Percentiles rank a stretch among this genome's conserved stretches.
phyloP scores from a whole-genome alignment of 2,329 filamentous ascomycete genomes.

The Claviceps pazoutovae region DNA sequence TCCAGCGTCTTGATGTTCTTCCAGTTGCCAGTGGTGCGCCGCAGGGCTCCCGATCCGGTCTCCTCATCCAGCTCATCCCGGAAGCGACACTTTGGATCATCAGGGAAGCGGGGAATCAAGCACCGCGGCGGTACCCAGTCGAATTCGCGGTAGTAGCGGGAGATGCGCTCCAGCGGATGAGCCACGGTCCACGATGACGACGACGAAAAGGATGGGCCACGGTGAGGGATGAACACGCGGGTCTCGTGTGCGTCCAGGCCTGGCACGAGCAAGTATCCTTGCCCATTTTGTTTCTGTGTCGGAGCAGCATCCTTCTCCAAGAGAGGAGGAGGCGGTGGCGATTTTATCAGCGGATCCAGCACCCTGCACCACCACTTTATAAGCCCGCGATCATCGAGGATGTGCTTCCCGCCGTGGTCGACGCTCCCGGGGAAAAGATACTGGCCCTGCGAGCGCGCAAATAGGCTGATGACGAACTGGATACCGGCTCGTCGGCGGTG shows the following conservation, averaged over 20 bases:
- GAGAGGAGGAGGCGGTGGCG: slow-evolving; percentile 32
- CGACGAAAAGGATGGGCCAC: slow-evolving; percentile 29
- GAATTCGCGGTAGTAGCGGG: slow-evolving; percentile 45
- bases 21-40: slow-evolving; percentile 55
- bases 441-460: slow-evolving; percentile 81
- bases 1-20: slow-evolving; percentile 69
- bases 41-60: slow-evolving; percentile 40
- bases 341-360: slow-evolving; percentile 57
- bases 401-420: slow-evolving; percentile 73
- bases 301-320: slow-evolving; percentile 19
- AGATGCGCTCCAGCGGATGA: slow-evolving; percentile 52
- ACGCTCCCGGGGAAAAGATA: slow-evolving; percentile 91
- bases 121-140: slow-evolving; percentile 60
- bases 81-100: slow-evolving; percentile 88
- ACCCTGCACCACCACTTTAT: slow-evolving; percentile 95
- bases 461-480: slow-evolving; percentile 71
- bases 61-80: slow-evolving; percentile 82
- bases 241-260: slow-evolving; percentile 75
- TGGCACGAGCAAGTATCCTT: slow-evolving; percentile 72
- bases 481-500: slow-evolving; percentile 49
- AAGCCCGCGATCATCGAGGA: slow-evolving; percentile 77
- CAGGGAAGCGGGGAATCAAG: slow-evolving; percentile 79
- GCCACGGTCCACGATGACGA: slow-evolving; percentile 49
- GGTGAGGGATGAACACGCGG: slow-evolving; percentile 58
- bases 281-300: slow-evolving; percentile 21